Base-by-base conservation (phyloP, 768 basidiomycete species). In the Stropharia rugosoannulata region DNA sequence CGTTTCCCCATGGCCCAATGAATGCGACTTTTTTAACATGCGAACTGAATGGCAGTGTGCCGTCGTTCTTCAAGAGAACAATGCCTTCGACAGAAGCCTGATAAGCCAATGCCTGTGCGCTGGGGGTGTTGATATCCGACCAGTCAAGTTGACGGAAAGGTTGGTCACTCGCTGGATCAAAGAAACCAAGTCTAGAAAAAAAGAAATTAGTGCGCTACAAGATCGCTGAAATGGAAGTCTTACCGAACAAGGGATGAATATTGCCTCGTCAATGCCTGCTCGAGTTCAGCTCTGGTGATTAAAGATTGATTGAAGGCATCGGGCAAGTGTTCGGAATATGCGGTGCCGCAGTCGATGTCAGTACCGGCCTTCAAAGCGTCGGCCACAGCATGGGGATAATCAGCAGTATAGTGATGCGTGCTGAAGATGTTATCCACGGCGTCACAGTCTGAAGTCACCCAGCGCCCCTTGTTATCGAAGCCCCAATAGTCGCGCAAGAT, bases 41-140 rank as follows among this genome's bases (percentile, higher is more conserved):
- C 0, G 64, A 62, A 18, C 73, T 70, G 41, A 87, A 70, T 2
- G 86, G 86, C 2, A 89, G 70, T 5, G 75, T 77, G 12, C 78
- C 80, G 54, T 85, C 82, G 61, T 87, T 89, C 72, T 87, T 87
- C 13, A 87, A 70, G 5, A 87, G 72, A 15, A 82, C 82, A 3
- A 84, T 75, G 18, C 82, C 80, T 62, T 83, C 80, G 4, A 77
- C 66, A 3, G 82, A 82, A 25, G 79, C 80, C 49, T 72, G 70
- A 61, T 80, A 69, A 2, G 82, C 82, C 12, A 85, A 73, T 15
- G 71, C 62, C 57, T 80, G 80, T 1, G 82, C 75, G 7, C 64
- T 47, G 3, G 76, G 74, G 0, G 74, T 75, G 62, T 82, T 80
- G 58, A 85, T 73, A 54, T 79, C 73, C 5, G 69, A 65, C 75